Conservation (phyloP, 139 green algal genomes). For the Chlorella sp. region DNA sequence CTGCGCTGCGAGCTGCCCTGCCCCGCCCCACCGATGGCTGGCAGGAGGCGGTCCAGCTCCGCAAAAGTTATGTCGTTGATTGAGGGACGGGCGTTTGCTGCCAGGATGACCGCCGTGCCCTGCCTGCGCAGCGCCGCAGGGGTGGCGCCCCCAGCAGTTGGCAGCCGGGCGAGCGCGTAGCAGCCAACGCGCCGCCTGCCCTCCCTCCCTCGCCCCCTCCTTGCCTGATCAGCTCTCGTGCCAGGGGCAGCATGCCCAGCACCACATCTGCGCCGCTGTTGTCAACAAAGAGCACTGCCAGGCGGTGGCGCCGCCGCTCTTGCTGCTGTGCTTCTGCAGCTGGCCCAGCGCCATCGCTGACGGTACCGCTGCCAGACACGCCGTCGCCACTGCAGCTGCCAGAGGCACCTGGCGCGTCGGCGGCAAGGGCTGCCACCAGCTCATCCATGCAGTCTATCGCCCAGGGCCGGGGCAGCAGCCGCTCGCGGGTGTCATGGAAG, state of each 20-base stretch:
- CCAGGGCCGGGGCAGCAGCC: slow-evolving; percentile 76
- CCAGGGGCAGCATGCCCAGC: slow-evolving; percentile 87
- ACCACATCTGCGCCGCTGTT: slow-evolving; percentile 89
- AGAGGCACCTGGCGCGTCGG: too few species aligned
- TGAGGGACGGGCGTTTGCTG: slow-evolving; percentile 77
- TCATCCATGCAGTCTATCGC: slow-evolving; percentile 83
- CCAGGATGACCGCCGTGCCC: slow-evolving; percentile 76
- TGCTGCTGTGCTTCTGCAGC: slow-evolving; percentile 8
- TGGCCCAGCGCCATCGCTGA: too few species aligned
- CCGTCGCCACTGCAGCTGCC: too few species aligned
- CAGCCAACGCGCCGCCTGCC: too few species aligned
- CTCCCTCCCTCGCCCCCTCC: too few species aligned
- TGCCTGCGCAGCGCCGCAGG: too few species aligned
- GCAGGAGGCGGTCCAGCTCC: slow-evolving; percentile 76
- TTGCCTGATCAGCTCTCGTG: slow-evolving; percentile 79
- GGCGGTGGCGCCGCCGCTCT: too few species aligned
- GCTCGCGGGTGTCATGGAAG: slow-evolving; percentile 55
- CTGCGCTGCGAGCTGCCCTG: not conserved
- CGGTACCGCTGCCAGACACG: too few species aligned
- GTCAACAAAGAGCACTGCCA: slow-evolving; percentile 89
- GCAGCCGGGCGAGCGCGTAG: too few species aligned
- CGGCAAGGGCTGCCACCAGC: slow-evolving; percentile 38
- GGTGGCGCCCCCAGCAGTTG: too few species aligned
- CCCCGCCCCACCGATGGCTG: not conserved
- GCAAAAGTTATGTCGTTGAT: slow-evolving; percentile 95